phyloP scores from a whole-genome alignment of 345 rosid genomes.

The Eucalyptus sp. region DNA sequence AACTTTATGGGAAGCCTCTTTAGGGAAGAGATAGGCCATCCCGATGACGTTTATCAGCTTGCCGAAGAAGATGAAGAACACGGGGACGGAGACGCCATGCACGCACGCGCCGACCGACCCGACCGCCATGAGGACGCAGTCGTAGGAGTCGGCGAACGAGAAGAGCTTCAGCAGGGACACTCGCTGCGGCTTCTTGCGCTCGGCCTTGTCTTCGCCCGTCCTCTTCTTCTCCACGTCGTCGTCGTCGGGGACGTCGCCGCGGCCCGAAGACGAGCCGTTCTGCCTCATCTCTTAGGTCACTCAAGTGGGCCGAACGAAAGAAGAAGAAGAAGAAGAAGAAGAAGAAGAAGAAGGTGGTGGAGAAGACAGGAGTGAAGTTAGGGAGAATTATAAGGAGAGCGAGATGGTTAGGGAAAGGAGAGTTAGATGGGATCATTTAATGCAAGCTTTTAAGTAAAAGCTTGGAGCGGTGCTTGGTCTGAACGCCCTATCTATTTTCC shows the following conservation, averaged over 20 bases:
- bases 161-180: conserved; percentile 65
- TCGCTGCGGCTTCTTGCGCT: background rate
- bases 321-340: background rate
- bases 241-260: conserved; percentile 7
- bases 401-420: background rate
- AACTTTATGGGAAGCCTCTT: conserved; percentile 72
- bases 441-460: background rate
- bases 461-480: background rate
- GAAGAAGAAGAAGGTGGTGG: background rate
- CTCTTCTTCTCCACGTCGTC: background rate
- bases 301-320: background rate
- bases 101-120: conserved; percentile 86
- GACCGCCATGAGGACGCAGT: conserved; percentile 55
- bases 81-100: conserved; percentile 92
- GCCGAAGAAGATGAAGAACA: conserved; percentile 91
- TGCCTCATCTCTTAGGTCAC: background rate
- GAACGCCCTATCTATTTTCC: background rate
- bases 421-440: conserved; percentile 11
- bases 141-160: conserved; percentile 76
- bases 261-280: background rate
- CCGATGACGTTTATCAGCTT: conserved; percentile 71
- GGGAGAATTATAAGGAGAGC: background rate
- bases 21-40: conserved; percentile 66
- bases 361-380: background rate
- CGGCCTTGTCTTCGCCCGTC: conserved; percentile 1